These are phyloP conservation scores for Globisporangium iwayamae DNA, from an alignment of 352 stramenopile genomes.

Conservation along the genomic window DNA sequence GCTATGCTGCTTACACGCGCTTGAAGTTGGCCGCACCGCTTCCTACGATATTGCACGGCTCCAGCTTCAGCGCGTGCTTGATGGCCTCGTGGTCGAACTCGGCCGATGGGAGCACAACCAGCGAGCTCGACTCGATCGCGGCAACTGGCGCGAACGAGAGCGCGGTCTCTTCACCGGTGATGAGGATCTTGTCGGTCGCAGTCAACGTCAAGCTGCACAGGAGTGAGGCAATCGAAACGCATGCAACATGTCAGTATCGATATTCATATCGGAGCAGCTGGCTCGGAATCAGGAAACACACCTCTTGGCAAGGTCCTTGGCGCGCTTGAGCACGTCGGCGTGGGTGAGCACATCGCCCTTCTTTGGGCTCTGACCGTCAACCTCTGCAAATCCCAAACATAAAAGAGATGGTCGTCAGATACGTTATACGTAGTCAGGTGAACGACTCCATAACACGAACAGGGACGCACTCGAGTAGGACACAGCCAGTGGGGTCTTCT, in stretches of 20 bases:
- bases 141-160: conserved; percentile 74
- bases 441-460: background rate
- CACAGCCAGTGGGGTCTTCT: conserved; percentile 70
- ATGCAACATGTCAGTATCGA: background rate
- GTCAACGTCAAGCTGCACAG: conserved; percentile 56
- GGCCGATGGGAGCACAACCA: conserved; percentile 74
- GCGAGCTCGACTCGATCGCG: conserved; percentile 64
- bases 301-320: conserved; percentile 64
- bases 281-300: conserved; percentile 19
- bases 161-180: conserved; percentile 62
- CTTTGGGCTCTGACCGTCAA: conserved; percentile 72
- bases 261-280: background rate
- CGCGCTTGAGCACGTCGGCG: conserved; percentile 75
- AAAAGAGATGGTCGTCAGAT: conserved; percentile 9
- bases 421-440: background rate
- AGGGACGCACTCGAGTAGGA: conserved; percentile 71
- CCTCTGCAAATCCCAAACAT: conserved; percentile 35
- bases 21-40: conserved; percentile 76
- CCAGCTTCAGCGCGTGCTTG: conserved; percentile 70
- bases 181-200: conserved; percentile 76
- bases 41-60: conserved; percentile 77
- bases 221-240: background rate
- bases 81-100: conserved; percentile 69
- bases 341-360: conserved; percentile 79
- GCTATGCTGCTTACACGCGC: conserved; percentile 51